Evolutionary conservation across 352 stramenopile species (phyloP), one percentile per base, ranked within the genome.

Genomic region (Pythium pyrilobum): DNA sequence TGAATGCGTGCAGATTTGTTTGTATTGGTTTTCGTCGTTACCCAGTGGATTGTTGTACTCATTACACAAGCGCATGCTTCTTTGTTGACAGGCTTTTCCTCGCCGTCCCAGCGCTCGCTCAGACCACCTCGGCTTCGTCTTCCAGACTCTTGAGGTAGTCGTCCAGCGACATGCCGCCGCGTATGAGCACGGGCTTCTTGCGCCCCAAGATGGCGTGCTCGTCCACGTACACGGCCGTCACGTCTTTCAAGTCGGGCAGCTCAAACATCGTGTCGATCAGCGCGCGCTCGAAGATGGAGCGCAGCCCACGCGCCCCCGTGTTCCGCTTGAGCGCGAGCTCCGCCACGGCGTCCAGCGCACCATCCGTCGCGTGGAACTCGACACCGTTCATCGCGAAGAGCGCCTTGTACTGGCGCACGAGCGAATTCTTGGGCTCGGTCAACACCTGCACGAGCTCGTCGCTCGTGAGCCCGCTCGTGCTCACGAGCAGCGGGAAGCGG

Each of bases 221-320:
- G 72, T 98, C 92, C 45, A 98, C 81, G 51, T 97, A 97, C 47
- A 98, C 88, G 12, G 92, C 96, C 49, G 82, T 89, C 33, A 98
- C 90, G 60, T 97, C 76, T 29, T 77, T 62, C 47, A 94, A 76
- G 24, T 97, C 96, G 12, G 96, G 96, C 47, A 98, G 82, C 24
- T 97, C 89, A 74, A 98, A 99, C 85, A 98, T 98, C 27, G 93
- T 97, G 55, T 98, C 93, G 77, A 98, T 96, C 21, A 99, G 81
- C 25, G 96, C 86, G 33, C 76, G 74, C 62, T 97, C 96, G 43
- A 98, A 96, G 59, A 99, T 98, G 27, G 91, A 90, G 33, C 96
- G 85, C 32, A 99, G 73, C 13, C 96, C 97, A 59, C 97, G 85
- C n/a, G 96, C 97, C 21, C 97, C 97, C 8, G 97, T 99, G 56